Conservation (phyloP, 345 rosid species). For the Eutrema yunnanense region DNA sequence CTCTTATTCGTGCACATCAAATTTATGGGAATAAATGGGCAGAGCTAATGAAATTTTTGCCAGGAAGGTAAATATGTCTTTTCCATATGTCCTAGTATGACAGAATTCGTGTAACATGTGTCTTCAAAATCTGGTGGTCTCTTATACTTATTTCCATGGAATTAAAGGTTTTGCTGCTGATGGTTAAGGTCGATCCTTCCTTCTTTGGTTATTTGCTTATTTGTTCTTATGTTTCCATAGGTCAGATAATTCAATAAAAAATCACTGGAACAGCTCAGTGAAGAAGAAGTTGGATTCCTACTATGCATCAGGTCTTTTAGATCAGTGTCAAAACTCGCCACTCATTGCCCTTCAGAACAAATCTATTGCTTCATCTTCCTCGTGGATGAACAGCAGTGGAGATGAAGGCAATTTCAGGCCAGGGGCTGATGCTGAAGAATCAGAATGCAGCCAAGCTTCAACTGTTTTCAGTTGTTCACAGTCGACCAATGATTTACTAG, state of each 20-base stretch:
- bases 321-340: conserved; percentile 66
- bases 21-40: conserved; percentile 98
- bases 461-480: conserved; percentile 49
- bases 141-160: neutral
- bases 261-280: conserved; percentile 99
- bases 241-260: conserved; percentile 97
- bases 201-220: conserved; percentile 8
- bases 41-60: conserved; percentile 88
- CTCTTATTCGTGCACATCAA: conserved; percentile 94
- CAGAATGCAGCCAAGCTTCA: conserved; percentile 93
- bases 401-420: conserved; percentile 55
- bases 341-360: conserved; percentile 50
- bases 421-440: conserved; percentile 59
- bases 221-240: conserved; percentile 46
- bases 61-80: conserved; percentile 72
- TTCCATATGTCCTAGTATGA: neutral
- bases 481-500: conserved; percentile 52
- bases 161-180: neutral
- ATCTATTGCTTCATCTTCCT: conserved; percentile 50
- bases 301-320: conserved; percentile 81
- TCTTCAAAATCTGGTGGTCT: neutral
- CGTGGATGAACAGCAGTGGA: conserved; percentile 57
- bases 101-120: neutral
- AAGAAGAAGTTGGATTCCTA: conserved; percentile 96
- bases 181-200: neutral